A percentile compares a stretch with the other conserved stretches of the same genome.
Evolutionary conservation across 2,329 filamentous ascomycete species (phyloP).

Genomic region (Monilinia fructicola): DNA sequence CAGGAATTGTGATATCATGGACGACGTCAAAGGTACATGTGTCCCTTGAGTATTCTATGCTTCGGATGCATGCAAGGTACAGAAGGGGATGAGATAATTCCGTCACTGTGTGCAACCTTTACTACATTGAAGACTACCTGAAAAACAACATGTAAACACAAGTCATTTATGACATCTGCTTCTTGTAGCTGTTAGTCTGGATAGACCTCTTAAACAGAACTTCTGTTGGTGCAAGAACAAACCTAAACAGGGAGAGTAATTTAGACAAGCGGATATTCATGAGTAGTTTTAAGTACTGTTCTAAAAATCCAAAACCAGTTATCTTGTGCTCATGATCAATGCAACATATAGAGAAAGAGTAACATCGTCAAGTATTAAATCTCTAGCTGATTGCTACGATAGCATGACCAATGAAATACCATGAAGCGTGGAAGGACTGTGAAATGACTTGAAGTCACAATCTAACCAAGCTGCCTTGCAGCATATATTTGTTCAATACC

Average conservation of each 20-base stretch:
- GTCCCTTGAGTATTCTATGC: background rate
- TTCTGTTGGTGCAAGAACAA: background rate
- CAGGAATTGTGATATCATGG: background rate
- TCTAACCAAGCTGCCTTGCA: background rate
- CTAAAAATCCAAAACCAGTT: background rate
- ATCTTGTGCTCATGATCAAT: background rate
- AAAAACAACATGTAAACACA: background rate
- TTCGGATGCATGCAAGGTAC: background rate
- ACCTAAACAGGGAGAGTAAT: background rate
- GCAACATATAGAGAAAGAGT: background rate
- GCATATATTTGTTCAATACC: background rate
- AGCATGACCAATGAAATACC: too few species aligned
- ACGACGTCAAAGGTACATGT: background rate
- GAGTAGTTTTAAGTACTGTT: background rate
- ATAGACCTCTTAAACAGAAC: background rate
- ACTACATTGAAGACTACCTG: background rate
- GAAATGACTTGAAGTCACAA: background rate
- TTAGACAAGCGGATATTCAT: background rate
- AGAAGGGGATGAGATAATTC: background rate
- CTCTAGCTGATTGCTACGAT: background rate
- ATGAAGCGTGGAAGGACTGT: too few species aligned
- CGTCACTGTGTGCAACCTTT: background rate
- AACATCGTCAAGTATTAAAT: background rate
- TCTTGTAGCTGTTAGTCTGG: background rate
- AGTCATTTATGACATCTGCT: background rate